A percentile compares a stretch with the other conserved stretches of the same genome.
Evolutionary conservation across 2,329 filamentous ascomycete genomes (phyloP).

Genomic region (Leptographium procerum): DNA sequence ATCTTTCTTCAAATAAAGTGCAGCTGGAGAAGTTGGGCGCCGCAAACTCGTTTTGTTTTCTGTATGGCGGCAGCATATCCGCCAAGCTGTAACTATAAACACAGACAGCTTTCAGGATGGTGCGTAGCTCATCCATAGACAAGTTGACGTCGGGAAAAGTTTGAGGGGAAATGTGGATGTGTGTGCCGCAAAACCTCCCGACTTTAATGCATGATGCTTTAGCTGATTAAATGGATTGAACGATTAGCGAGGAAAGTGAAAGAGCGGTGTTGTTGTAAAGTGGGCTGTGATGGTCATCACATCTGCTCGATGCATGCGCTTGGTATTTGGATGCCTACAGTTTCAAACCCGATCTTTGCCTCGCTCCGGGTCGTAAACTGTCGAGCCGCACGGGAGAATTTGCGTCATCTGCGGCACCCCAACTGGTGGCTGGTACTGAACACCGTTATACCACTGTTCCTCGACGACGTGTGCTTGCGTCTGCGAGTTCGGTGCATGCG

Average conservation of each 20-base stretch:
- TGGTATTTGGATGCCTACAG: conserved; percentile 47
- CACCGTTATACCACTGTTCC: conserved; percentile 39
- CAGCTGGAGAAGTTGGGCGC: too few species aligned
- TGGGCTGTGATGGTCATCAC: conserved; percentile 20
- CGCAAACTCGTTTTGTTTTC: too few species aligned
- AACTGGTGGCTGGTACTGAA: conserved; percentile 44
- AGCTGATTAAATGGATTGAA: background rate
- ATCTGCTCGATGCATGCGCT: conserved; percentile 46
- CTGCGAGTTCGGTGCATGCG: conserved; percentile 27
- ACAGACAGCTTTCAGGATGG: too few species aligned
- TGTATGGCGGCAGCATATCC: too few species aligned
- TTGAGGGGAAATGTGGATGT: too few species aligned
- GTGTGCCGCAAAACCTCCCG: too few species aligned
- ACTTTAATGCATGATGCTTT: background rate
- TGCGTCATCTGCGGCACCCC: conserved; percentile 44
- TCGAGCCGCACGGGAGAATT: conserved; percentile 35
- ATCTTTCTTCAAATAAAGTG: too few species aligned
- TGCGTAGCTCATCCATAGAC: too few species aligned
- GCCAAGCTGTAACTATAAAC: too few species aligned
- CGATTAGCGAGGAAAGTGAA: background rate
- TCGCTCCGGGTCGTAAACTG: conserved; percentile 38
- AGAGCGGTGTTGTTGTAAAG: background rate
- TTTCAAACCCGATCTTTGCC: conserved; percentile 46
- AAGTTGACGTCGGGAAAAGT: too few species aligned
- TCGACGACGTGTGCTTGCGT: conserved; percentile 19